Percentiles rank a stretch among this genome's conserved stretches.
Evolutionary conservation across 2,329 filamentous ascomycete genomes (phyloP).

Genomic region (Neonectria magnoliae): DNA sequence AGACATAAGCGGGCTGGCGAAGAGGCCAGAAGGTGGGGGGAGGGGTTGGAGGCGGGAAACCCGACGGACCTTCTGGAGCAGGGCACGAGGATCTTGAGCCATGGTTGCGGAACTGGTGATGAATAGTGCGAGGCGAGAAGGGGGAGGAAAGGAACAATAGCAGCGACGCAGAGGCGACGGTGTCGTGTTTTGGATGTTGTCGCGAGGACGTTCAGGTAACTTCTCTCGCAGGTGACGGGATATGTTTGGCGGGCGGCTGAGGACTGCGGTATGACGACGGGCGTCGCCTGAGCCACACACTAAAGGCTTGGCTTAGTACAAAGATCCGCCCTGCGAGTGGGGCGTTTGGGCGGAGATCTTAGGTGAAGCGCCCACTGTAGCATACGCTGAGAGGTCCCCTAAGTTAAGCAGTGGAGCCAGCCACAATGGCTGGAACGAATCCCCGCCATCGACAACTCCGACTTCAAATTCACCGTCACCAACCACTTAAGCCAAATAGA

Average conservation of each 20-base stretch:
- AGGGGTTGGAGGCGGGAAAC: conserved; percentile 21
- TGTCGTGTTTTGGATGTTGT: conserved; percentile 15
- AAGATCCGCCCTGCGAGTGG: too few species aligned
- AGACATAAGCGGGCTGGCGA: conserved; percentile 8
- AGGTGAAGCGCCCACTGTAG: conserved; percentile 2
- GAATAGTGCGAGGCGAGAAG: background rate
- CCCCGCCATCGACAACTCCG: background rate
- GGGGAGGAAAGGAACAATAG: conserved; percentile 13
- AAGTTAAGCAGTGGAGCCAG: background rate
- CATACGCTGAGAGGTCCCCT: background rate
- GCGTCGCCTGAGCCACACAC: conserved; percentile 38
- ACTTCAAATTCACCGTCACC: background rate
- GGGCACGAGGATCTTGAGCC: conserved; percentile 80
- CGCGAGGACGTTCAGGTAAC: conserved; percentile 21
- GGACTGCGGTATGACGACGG: conserved; percentile 38
- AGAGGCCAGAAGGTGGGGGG: conserved; percentile 34
- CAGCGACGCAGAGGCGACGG: conserved; percentile 31
- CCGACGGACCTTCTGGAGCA: conserved; percentile 78
- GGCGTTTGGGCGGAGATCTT: background rate
- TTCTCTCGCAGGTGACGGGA: conserved; percentile 21
- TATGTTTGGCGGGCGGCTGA: conserved; percentile 9
- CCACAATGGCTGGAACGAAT: conserved; percentile 1
- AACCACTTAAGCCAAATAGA: background rate
- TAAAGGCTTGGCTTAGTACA: background rate
- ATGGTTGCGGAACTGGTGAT: conserved; percentile 55